Base-by-base conservation (phyloP, 306 rosid species). In the Gillenia trifoliata region DNA sequence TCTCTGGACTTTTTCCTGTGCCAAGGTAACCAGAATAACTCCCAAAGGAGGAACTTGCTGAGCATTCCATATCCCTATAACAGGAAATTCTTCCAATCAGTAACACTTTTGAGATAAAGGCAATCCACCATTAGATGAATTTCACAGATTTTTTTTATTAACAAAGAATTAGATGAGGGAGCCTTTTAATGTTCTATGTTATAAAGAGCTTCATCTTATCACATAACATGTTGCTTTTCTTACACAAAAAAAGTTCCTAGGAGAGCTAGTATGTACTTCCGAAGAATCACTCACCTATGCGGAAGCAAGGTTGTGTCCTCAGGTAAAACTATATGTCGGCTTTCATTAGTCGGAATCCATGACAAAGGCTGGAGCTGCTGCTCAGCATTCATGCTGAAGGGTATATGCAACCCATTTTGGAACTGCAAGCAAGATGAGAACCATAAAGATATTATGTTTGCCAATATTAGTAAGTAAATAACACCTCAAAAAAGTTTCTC, bases 301-400 rank as follows among this genome's bases (percentile, higher is more conserved):
- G 83, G 77, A 85, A 91, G 85, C 80, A 91, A 84, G 81, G 66
- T 83, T 34, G 92, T 78, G 64, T 94, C 96, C 40, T 90, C 96
- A 0, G 87, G 90, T 65, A 90, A 85, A 72, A 83, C 79, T 19
- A 83, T 78, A 47, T 85, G 88, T 66, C 74, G 91, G 65, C 28
- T 76, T 38, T 83, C 86, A 74, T 76, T 80, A 61, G 73, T 86
- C 41, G 88, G 82, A 75, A 89, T 79, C 93, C 96, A 89, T 25
- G 96, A 79, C 1, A 88, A 64, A 55, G 93, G 86, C 76, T 91
- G 94, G 62, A 91, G 89, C 79, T 88, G 93, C 50, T 88, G 98
- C 41, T 87, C 90, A 65, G 83, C 49, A 79, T 82, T 83, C 88
- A 94, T 81, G 85, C 84, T 81, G 67, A 82, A 88, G 68, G 98